Conservation (phyloP, 345 rosid genomes). For the Draba incana region DNA sequence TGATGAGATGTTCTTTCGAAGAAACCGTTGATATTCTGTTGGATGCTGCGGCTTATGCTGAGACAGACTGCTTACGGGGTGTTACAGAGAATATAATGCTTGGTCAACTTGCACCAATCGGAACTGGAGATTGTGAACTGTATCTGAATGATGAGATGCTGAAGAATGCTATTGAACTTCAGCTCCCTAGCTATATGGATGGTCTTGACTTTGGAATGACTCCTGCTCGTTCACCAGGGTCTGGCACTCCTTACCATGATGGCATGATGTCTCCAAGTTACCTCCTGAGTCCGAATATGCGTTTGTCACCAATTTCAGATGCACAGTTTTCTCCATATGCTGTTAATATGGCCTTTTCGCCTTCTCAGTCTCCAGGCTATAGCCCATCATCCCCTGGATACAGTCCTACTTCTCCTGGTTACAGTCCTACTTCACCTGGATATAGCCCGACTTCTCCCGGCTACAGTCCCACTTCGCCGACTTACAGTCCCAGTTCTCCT, state of each 20-base stretch:
- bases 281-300: constrained; percentile 76
- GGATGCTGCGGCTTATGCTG: constrained; percentile 97
- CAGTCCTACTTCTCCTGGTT: constrained; percentile 81
- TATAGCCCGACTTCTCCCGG: constrained; percentile 89
- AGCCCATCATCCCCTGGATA: constrained; percentile 82
- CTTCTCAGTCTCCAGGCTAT: constrained; percentile 82
- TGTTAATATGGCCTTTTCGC: constrained; percentile 86
- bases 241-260: constrained; percentile 95
- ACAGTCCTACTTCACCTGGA: constrained; percentile 83
- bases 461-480: constrained; percentile 87
- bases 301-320: constrained; percentile 77
- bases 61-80: constrained; percentile 79
- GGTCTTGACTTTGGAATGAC: constrained; percentile 90
- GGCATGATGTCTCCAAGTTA: constrained; percentile 97
- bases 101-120: constrained; percentile 98
- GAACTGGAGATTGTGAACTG: constrained; percentile 86
- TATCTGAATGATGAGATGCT: constrained; percentile 96
- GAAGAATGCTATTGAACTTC: constrained; percentile 96
- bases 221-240: constrained; percentile 83
- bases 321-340: constrained; percentile 97
- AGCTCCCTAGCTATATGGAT: constrained; percentile 97
- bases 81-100: constrained; percentile 97
- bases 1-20: constrained; percentile 99
- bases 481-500: constrained; percentile 89
- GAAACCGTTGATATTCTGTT: constrained; percentile 98